phyloP scores from a whole-genome alignment of 352 stramenopile species.

The Pythium sp. region DNA sequence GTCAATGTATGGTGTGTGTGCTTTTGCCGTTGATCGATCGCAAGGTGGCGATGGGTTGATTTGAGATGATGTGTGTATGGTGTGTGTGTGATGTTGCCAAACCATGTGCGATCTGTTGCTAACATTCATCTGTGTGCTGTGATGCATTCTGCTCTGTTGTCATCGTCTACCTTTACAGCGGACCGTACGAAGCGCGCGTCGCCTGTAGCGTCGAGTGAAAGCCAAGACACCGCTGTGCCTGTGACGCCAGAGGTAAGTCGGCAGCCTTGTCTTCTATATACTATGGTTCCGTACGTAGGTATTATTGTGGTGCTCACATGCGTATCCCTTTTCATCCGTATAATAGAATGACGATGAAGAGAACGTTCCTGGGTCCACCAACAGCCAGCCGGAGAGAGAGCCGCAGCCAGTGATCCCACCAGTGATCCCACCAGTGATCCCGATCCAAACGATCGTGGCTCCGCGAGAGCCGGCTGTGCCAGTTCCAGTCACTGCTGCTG shows the following conservation, averaged over 20 bases:
- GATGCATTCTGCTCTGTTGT: background rate
- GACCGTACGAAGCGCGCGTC: slow-evolving; percentile 18
- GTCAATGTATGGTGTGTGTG: background rate
- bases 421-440: background rate
- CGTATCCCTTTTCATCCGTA: background rate
- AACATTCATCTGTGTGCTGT: background rate
- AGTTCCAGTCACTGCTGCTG: background rate
- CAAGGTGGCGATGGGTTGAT: background rate
- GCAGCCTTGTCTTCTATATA: background rate
- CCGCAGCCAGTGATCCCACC: background rate
- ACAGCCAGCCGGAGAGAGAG: slow-evolving; percentile 7
- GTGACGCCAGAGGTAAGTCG: slow-evolving; percentile 15
- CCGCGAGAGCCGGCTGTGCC: background rate
- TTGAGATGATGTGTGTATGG: background rate
- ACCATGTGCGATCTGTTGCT: background rate
- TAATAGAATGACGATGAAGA: slow-evolving; percentile 14
- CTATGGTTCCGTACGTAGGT: background rate
- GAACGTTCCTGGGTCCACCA: background rate
- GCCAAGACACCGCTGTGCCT: slow-evolving; percentile 4
- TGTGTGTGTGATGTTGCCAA: background rate
- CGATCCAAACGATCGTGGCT: slow-evolving; percentile 1
- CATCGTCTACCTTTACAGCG: background rate
- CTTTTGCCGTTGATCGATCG: background rate
- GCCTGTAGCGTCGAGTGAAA: background rate
- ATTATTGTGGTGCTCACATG: background rate